Base-by-base conservation (phyloP, 352 stramenopile genomes). In the Globisporangium viniferum region DNA sequence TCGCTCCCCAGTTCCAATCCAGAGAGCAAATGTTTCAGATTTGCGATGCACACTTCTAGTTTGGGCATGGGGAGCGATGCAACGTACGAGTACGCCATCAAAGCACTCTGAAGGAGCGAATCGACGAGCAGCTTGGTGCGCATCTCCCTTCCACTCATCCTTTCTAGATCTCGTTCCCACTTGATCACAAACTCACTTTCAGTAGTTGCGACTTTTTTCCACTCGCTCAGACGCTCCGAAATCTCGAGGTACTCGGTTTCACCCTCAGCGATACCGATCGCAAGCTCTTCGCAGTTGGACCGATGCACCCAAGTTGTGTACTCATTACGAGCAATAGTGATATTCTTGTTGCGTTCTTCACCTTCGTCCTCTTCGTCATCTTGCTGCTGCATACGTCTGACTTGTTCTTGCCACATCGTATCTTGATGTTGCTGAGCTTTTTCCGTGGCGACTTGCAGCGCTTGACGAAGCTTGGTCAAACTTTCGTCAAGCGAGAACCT, bases 251-350 rank as follows among this genome's bases (percentile, higher is more conserved):
- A 49, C 31, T 69, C 63, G 0, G 27, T 35, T 24, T 68, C 29
- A 5, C 61, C 55, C 27, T 83, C 76, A 18, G n/a, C 56, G 0
- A 60, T 69, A 48, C 41, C 66, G 53, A 82, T 53, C 10, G 27
- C 33, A 1, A 76, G 36, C 12, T 82, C 78, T 69, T 86, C 76
- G 12, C 63, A 67, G 1, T 22, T 7, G 20, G 70, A 36, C 0
- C 57, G 66, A 3, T 63, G 36, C n/a, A 59, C 36, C 71, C 71
- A 77, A 4, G 18, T 4, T 10, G 29, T 9, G 36, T 70, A 35
- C 5, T 65, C 71, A 15, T 27, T 22, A n/a, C 15, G 46, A 46
- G 33, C 27, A 18, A 59, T 39, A 18, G 27, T n/a, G 5, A 39
- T 5, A 22, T 35, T 41, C 33, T 59, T 59, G 12, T 54, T 14